A percentile compares a stretch with the other conserved stretches of the same genome.
These are phyloP conservation scores for Nemophila menziesii DNA, from an alignment of 257 asterid species.

Conservation along the genomic window DNA sequence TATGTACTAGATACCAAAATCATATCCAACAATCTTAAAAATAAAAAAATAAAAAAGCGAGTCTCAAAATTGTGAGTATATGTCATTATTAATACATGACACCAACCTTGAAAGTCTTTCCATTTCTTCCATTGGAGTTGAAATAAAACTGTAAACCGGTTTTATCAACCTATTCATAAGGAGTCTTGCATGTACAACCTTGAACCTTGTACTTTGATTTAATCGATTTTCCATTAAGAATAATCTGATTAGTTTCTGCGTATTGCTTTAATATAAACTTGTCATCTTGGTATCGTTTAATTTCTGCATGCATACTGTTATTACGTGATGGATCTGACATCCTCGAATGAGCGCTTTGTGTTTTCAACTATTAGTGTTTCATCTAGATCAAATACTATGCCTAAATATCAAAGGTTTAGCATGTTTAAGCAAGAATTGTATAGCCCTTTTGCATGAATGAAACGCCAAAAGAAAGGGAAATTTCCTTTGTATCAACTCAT, in stretches of 20 bases:
- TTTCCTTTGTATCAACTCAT: constrained; percentile 48
- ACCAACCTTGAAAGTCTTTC: constrained; percentile 45
- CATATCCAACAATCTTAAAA: constrained; percentile 82
- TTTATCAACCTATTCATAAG: too few relatives aligned
- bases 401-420: constrained; percentile 92
- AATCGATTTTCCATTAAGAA: constrained; percentile 69
- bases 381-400: constrained; percentile 95
- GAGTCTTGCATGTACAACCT: constrained; percentile 84
- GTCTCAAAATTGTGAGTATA: constrained; percentile 6
- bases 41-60: constrained; percentile 7
- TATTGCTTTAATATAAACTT: constrained; percentile 77
- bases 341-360: constrained; percentile 96
- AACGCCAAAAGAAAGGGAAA: constrained; percentile 84
- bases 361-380: constrained; percentile 94
- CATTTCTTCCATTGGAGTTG: constrained; percentile 30
- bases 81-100: constrained; percentile 2
- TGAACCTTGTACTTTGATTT: constrained; percentile 77
- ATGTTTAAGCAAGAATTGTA: constrained; percentile 78
- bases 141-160: constrained; percentile 69
- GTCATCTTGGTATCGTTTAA: constrained; percentile 87
- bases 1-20: constrained; percentile 83
- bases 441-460: constrained; percentile 51
- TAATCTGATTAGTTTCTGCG: constrained; percentile 83
- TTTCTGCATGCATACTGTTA: constrained; percentile 69
- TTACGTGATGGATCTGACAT: constrained; percentile 74